Percentiles rank a stretch among this genome's conserved stretches.
These are phyloP conservation scores for Yarrowia sp. DNA, from an alignment of 805 yeast species.

Conservation along the genomic window DNA sequence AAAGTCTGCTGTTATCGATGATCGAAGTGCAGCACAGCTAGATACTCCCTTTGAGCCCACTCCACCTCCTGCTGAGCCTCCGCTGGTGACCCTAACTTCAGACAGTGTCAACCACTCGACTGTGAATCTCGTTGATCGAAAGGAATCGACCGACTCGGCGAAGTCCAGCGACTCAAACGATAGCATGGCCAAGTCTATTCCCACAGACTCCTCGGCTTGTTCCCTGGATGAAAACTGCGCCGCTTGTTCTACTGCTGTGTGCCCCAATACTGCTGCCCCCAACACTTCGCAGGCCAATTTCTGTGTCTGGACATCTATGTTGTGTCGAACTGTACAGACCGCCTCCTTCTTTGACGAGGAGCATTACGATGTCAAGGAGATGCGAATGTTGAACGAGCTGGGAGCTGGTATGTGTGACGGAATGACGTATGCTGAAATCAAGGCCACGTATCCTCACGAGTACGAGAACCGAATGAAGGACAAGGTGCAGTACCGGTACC, in stretches of 20 bases:
- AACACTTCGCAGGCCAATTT: constrained; percentile 68
- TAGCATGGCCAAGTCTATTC: constrained; percentile 8
- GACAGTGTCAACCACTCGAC: constrained; percentile 19
- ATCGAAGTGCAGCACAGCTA: background rate
- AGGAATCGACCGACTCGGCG: constrained; percentile 15
- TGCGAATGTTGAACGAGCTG: constrained; percentile 91
- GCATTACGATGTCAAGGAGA: constrained; percentile 77
- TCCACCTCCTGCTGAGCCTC: constrained; percentile 1
- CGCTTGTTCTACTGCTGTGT: background rate
- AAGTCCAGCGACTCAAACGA: constrained; percentile 10
- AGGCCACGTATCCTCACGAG: constrained; percentile 73
- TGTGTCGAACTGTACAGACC: constrained; percentile 78
- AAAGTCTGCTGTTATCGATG: constrained; percentile 11
- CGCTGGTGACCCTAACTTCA: constrained; percentile 2
- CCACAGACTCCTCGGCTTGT: background rate
- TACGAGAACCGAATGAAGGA: constrained; percentile 75
- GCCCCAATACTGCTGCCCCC: constrained; percentile 40
- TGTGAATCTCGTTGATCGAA: constrained; percentile 3
- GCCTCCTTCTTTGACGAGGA: constrained; percentile 78
- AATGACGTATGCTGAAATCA: constrained; percentile 88
- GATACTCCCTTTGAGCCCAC: constrained; percentile 12
- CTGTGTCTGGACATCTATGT: constrained; percentile 93
- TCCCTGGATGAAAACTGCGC: constrained; percentile 10
- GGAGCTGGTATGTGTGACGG: constrained; percentile 95
- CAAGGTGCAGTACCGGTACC: constrained; percentile 87